Conservation (phyloP, 2,329 filamentous ascomycete species). For the Pestalotiopsis sp. region DNA sequence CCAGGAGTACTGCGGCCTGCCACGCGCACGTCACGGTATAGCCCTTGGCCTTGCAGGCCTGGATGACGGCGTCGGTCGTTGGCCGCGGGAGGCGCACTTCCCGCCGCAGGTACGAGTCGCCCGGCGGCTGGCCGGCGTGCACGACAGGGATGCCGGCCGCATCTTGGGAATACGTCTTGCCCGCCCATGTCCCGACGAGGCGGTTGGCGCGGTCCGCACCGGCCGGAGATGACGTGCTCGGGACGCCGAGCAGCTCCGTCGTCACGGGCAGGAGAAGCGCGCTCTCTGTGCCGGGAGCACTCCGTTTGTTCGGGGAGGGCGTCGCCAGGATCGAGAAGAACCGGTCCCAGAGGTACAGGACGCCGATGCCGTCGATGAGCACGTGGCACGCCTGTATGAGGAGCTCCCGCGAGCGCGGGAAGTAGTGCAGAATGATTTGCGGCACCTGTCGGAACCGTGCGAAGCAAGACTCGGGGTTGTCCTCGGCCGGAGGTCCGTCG, state of each 20-base stretch:
- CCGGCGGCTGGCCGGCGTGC: not conserved
- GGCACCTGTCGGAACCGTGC: not conserved
- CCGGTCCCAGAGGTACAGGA: not conserved
- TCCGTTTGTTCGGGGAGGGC: not conserved
- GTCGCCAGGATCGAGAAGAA: not conserved
- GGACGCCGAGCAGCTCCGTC: not conserved
- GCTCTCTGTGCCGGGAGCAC: not conserved
- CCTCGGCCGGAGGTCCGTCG: not conserved
- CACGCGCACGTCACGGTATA: not conserved
- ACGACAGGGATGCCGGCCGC: not conserved
- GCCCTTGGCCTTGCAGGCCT: not conserved
- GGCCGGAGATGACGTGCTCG: not conserved
- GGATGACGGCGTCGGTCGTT: not conserved
- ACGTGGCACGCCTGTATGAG: not conserved
- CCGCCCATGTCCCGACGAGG: not conserved
- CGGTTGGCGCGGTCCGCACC: not conserved
- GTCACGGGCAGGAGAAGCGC: not conserved
- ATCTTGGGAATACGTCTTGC: not conserved
- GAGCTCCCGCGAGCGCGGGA: not conserved
- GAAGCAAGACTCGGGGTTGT: not conserved
- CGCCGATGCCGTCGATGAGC: not conserved
- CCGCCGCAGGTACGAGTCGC: not conserved
- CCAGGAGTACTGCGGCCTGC: not conserved
- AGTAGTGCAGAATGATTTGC: not conserved
- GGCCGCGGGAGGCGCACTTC: not conserved